Evolutionary conservation across 371 early-diverging fungal genomes (phyloP).

Genomic region (Apophysomyces variabilis): DNA sequence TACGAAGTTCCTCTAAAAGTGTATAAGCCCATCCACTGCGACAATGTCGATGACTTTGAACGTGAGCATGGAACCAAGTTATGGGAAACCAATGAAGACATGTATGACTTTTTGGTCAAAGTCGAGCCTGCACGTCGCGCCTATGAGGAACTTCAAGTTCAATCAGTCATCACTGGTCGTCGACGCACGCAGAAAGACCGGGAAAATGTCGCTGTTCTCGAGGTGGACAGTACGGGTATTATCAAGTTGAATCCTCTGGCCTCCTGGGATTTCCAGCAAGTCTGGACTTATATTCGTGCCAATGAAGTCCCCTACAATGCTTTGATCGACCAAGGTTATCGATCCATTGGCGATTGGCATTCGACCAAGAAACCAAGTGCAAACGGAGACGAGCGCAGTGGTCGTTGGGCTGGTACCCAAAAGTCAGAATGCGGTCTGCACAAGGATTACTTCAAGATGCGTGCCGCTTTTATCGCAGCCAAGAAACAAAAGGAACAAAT

Average conservation of each 20-base stretch:
- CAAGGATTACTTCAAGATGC: constrained; percentile 94
- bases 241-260: constrained; percentile 91
- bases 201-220: constrained; percentile 74
- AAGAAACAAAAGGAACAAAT: constrained; percentile 51
- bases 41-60: constrained; percentile 72
- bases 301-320: constrained; percentile 91
- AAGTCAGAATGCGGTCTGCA: constrained; percentile 95
- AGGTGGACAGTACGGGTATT: constrained; percentile 82
- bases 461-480: constrained; percentile 64
- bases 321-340: constrained; percentile 88
- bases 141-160: constrained; percentile 74
- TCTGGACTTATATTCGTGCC: constrained; percentile 84
- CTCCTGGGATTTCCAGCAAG: constrained; percentile 86
- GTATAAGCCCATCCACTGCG: constrained; percentile 71
- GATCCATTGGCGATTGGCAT: constrained; percentile 93
- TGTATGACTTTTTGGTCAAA: constrained; percentile 91
- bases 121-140: constrained; percentile 93
- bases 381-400: constrained; percentile 83
- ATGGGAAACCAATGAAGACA: constrained; percentile 82
- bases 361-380: constrained; percentile 75
- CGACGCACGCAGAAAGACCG: constrained; percentile 91
- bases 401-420: constrained; percentile 87
- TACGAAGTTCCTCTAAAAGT: constrained; percentile 78
- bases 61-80: constrained; percentile 73
- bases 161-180: constrained; percentile 88